These are phyloP conservation scores for Tolypocladium album DNA, from an alignment of 2,329 filamentous ascomycete genomes.

Conservation along the genomic window DNA sequence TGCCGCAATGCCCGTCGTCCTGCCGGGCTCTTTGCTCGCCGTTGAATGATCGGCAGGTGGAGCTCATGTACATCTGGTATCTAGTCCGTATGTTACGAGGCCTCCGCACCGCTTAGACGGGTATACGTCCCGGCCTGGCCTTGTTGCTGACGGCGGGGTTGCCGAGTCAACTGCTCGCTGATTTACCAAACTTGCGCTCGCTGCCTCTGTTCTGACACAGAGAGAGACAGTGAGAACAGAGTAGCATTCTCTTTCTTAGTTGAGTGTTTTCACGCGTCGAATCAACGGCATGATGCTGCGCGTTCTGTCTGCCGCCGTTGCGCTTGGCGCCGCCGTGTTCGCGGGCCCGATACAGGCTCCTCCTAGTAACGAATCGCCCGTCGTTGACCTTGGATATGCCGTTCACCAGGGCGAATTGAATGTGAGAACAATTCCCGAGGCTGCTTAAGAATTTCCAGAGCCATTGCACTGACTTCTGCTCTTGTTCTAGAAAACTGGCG, in stretches of 20 bases:
- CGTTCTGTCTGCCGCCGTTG: not conserved
- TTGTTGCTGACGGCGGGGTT: not conserved
- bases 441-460: not conserved
- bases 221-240: not conserved
- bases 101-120: not conserved
- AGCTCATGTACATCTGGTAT: not conserved
- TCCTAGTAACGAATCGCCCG: not conserved
- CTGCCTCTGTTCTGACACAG: not conserved
- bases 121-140: not conserved
- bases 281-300: not conserved
- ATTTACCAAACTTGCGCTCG: not conserved
- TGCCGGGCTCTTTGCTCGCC: not conserved
- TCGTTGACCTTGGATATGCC: conserved; percentile 6
- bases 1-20: not conserved
- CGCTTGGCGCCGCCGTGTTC: not conserved
- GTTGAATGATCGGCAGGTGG: not conserved
- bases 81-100: not conserved
- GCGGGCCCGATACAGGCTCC: not conserved
- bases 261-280: not conserved
- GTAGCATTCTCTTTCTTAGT: not conserved
- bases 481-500: conserved; percentile 8
- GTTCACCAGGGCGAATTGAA: conserved; percentile 5
- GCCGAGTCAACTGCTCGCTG: not conserved
- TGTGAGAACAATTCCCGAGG: not conserved
- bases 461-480: not conserved